These are phyloP conservation scores for Yamadazyma laniorum DNA, from an alignment of 805 yeast species.

Conservation along the genomic window DNA sequence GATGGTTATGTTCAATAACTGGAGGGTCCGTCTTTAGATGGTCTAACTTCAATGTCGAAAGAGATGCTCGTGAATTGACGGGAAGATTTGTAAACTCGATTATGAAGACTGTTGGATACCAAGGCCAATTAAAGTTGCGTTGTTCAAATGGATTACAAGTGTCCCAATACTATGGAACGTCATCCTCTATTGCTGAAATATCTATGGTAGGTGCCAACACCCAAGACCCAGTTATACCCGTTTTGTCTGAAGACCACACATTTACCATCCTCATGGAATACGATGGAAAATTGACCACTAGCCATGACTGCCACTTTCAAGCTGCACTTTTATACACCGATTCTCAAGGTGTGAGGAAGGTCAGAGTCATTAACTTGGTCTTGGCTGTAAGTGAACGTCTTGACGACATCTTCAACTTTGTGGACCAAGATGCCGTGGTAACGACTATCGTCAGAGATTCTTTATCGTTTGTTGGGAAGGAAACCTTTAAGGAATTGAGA, in stretches of 20 bases:
- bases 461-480: constrained; percentile 39
- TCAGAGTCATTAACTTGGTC: constrained; percentile 82
- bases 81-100: constrained; percentile 59
- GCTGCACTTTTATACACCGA: constrained; percentile 86
- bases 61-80: constrained; percentile 67
- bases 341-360: constrained; percentile 69
- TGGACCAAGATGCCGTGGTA: constrained; percentile 58
- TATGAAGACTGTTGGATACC: constrained; percentile 60
- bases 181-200: constrained; percentile 25
- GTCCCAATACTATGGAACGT: constrained; percentile 64
- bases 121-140: constrained; percentile 79
- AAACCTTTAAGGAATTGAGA: constrained; percentile 36
- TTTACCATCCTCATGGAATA: constrained; percentile 70
- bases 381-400: constrained; percentile 76
- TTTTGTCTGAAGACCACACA: constrained; percentile 59
- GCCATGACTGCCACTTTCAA: constrained; percentile 84
- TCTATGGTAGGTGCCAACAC: constrained; percentile 31
- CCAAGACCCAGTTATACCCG: constrained; percentile 70
- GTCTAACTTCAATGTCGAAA: constrained; percentile 60
- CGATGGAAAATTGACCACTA: constrained; percentile 70
- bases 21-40: constrained; percentile 72
- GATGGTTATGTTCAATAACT: constrained; percentile 60
- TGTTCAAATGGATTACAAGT: constrained; percentile 87
- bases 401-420: constrained; percentile 71
- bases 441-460: constrained; percentile 41